Evolutionary conservation across 345 rosid species (phyloP), one percentile per base, ranked within the genome.

Genomic region (Barbarea vulgaris): DNA sequence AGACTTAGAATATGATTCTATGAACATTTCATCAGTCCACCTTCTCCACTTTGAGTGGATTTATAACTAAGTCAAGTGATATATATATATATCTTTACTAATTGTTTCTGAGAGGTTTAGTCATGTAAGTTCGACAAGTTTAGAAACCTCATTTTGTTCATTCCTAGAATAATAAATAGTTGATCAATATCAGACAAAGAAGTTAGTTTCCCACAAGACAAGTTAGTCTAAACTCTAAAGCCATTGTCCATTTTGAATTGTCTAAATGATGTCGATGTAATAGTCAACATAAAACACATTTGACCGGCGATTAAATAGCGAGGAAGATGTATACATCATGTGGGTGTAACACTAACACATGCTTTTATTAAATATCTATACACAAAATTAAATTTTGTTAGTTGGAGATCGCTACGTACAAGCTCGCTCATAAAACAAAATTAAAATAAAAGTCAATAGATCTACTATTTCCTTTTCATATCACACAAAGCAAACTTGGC

Each of bases 261-360:
- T 76, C 70, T 34, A 47, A 28, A 77, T 2, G 66, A 55, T 63
- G 80, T 54, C 15, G 76, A 55, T 53, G 44, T 64, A 62, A 64
- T 34, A 64, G 76, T 77, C 64, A 70, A 54, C 67, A 70, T 46
- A 46, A 69, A 55, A 46, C 67, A 64, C 67, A 64, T 5, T 36
- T 47, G 80, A 70, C 80, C 76, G 80, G 72, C 72, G 80, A 70
- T 55, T 71, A 36, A 46, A 12, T 64, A 48, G 72, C 66, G 47
- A 42, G 27, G 9, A 48, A 64, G 39, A 50, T 77, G 47, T 64
- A 77, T 15, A 64, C 80, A 70, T 72, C 72, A 77, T 70, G 67
- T 77, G 62, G 61, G 79, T 70, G 61, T 71, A 77, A 77, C 62
- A 70, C 10, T 77, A 37, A 64, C 67, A 48, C 76, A 77, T 70